Conservation (phyloP, 2,329 filamentous ascomycete genomes). For the Capronia americana region DNA sequence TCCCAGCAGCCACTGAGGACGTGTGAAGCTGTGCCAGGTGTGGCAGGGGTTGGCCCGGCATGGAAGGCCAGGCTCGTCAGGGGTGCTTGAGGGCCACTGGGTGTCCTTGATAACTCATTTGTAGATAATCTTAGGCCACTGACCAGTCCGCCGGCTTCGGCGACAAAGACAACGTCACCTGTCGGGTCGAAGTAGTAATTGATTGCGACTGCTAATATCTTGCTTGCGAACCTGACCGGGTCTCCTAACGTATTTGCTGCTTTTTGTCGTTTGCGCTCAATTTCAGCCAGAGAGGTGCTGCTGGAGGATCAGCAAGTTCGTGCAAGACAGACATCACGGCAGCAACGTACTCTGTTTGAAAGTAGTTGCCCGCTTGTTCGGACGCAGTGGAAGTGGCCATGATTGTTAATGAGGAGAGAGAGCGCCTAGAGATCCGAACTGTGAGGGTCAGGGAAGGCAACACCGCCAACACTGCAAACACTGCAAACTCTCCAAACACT, state of each 20-base stretch:
- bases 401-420: constrained; percentile 12
- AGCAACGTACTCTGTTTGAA: constrained; percentile 80
- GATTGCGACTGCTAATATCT: constrained; percentile 72
- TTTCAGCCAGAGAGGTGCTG: constrained; percentile 58
- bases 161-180: constrained; percentile 69
- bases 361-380: constrained; percentile 80
- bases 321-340: constrained; percentile 20
- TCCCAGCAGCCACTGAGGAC: constrained; percentile 95
- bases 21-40: constrained; percentile 47
- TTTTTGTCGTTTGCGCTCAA: constrained; percentile 70
- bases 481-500: neutral
- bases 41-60: constrained; percentile 46
- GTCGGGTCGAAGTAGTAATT: constrained; percentile 30
- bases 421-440: constrained; percentile 40
- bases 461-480: neutral
- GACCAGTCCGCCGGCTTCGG: constrained; percentile 84
- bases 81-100: constrained; percentile 78
- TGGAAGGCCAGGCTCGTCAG: constrained; percentile 77
- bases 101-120: constrained; percentile 48
- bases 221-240: constrained; percentile 81
- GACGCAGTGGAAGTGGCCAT: constrained; percentile 56
- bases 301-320: constrained; percentile 38
- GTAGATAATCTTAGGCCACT: constrained; percentile 61
- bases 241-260: constrained; percentile 82
- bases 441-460: constrained; percentile 38